Evolutionary conservation across 371 early-diverging fungal species (phyloP).

Genomic region (Apophysomyces variabilis): DNA sequence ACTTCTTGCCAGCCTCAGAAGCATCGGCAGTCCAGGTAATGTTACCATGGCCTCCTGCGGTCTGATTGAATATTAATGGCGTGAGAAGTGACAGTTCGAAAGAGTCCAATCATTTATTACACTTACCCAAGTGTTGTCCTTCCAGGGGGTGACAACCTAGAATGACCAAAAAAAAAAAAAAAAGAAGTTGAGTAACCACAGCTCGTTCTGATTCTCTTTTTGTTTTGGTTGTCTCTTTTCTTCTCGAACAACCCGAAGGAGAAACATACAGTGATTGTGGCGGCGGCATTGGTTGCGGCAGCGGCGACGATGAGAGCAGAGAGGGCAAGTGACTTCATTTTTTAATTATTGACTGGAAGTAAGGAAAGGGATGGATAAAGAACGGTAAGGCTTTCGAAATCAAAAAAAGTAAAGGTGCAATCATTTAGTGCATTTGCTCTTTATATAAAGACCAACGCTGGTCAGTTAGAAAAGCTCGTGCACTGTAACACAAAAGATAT

Average conservation of each 20-base stretch:
- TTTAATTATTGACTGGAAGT: background rate
- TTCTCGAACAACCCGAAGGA: background rate
- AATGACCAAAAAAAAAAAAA: constrained; percentile 8
- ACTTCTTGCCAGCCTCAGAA: constrained; percentile 36
- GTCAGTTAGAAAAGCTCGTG: constrained; percentile 8
- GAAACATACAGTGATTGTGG: constrained; percentile 26
- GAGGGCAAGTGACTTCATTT: constrained; percentile 27
- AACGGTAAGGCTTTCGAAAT: constrained; percentile 7
- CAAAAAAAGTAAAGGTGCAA: constrained; percentile 1
- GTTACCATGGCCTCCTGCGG: constrained; percentile 45
- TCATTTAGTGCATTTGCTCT: background rate
- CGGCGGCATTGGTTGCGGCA: constrained; percentile 22
- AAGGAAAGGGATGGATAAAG: constrained; percentile 18
- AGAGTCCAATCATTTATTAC: no score
- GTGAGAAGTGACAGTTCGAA: no score
- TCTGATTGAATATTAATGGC: constrained; percentile 18
- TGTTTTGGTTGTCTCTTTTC: background rate
- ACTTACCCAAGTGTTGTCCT: constrained; percentile 44
- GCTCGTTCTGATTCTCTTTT: no score
- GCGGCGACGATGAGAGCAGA: constrained; percentile 22
- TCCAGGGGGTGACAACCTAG: constrained; percentile 53
- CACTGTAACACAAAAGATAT: background rate
- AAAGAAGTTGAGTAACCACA: constrained; percentile 1
- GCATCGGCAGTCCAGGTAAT: constrained; percentile 46
- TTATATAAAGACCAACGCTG: constrained; percentile 7